Percentiles rank a stretch among this genome's conserved stretches.
Evolutionary conservation across 2,329 filamentous ascomycete species (phyloP).

Genomic region (Fulvia fulva): DNA sequence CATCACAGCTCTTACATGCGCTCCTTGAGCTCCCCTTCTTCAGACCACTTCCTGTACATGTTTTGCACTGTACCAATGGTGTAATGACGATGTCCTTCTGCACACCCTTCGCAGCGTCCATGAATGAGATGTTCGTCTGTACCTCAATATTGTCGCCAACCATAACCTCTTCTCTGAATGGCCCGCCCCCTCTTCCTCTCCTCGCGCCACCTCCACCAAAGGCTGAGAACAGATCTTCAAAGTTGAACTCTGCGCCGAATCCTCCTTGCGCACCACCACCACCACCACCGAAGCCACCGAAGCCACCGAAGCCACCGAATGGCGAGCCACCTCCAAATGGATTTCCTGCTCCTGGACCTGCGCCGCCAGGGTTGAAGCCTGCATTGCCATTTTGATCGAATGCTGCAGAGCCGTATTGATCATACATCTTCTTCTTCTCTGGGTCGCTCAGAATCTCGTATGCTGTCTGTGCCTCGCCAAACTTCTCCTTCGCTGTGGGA

Average conservation of each 20-base stretch:
- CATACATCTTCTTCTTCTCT: conserved; percentile 87
- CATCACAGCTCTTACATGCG: conserved; percentile 75
- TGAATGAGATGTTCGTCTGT: conserved; percentile 86
- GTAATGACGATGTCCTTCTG: conserved; percentile 84
- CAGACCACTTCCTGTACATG: conserved; percentile 77
- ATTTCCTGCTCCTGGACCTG: conserved; percentile 58
- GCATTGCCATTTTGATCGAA: conserved; percentile 54
- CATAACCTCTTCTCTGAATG: conserved; percentile 75
- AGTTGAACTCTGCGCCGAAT: conserved; percentile 70
- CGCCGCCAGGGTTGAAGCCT: conserved; percentile 73
- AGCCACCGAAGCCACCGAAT: conserved; percentile 41
- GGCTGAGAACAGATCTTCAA: conserved; percentile 90
- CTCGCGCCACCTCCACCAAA: conserved; percentile 62
- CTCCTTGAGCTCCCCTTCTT: conserved; percentile 73
- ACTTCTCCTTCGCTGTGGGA: conserved; percentile 85
- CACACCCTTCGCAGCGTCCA: conserved; percentile 90
- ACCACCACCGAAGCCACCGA: conserved; percentile 39
- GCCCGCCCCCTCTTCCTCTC: conserved; percentile 54
- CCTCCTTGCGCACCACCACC: conserved; percentile 49
- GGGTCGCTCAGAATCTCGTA: conserved; percentile 92
- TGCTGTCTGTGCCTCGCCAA: conserved; percentile 84
- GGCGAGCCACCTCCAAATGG: conserved; percentile 58
- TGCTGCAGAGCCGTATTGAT: conserved; percentile 81
- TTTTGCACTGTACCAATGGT: conserved; percentile 74
- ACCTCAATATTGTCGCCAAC: conserved; percentile 97